These are phyloP conservation scores for Taiwanofungus camphoratus DNA, from an alignment of 1,284 basidiomycete species.

Conservation along the genomic window DNA sequence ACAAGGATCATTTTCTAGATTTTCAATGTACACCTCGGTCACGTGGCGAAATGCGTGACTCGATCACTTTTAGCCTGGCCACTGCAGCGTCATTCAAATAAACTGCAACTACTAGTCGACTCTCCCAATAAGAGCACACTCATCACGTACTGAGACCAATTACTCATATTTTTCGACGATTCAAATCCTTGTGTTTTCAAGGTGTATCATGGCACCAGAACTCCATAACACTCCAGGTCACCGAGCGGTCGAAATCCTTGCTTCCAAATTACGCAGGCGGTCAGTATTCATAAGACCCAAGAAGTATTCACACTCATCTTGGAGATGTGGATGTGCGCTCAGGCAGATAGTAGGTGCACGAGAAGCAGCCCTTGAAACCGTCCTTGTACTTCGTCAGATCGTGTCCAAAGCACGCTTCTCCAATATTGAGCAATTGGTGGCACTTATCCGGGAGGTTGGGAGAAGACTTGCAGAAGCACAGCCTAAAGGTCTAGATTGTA, in stretches of 20 bases:
- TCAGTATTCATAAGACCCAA: constrained; percentile 13
- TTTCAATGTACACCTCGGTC: too few species aligned
- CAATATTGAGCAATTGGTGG: constrained; percentile 82
- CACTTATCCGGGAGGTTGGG: constrained; percentile 79
- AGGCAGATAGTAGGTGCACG: constrained; percentile 89
- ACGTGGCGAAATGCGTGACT: too few species aligned
- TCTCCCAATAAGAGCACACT: too few species aligned
- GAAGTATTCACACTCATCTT: neutral
- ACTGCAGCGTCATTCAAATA: too few species aligned
- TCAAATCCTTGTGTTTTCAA: constrained; percentile 1
- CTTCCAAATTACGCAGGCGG: constrained; percentile 26
- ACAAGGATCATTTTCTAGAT: too few species aligned
- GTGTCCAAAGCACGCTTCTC: constrained; percentile 83
- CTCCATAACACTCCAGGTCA: constrained; percentile 18
- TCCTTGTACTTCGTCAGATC: constrained; percentile 83
- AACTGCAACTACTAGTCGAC: too few species aligned
- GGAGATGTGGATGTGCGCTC: neutral
- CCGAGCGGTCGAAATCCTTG: constrained; percentile 25
- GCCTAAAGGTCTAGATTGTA: constrained; percentile 69
- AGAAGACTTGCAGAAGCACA: constrained; percentile 81
- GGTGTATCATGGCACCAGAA: constrained; percentile 20
- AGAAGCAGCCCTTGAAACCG: constrained; percentile 84
- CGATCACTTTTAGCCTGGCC: too few species aligned
- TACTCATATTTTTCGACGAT: too few species aligned
- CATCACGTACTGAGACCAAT: too few species aligned